Evolutionary conservation across 2,329 filamentous ascomycete species (phyloP), one percentile per base, ranked within the genome.

Genomic region (Xylariaceae sp.): DNA sequence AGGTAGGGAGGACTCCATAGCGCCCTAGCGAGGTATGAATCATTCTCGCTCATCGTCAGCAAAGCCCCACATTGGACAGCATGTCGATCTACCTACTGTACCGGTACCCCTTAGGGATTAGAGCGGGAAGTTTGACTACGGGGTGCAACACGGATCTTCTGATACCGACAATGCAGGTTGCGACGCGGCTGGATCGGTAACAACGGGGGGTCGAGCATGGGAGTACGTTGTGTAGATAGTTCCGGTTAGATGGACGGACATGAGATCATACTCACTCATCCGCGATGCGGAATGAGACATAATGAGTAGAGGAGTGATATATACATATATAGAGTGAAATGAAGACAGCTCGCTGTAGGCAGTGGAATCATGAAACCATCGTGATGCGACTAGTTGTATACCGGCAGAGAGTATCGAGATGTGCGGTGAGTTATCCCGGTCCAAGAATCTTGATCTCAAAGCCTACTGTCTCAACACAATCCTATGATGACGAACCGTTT

Each of bases 401-500:
- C 22, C 43, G 42, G 9, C 16, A 9, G 34, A 34, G 36, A 37
- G 10, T 15, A 41, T 15, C 5, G 19, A 51, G 18, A 37, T 2
- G 37, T 32, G 19, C 30, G 12, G 49, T 53, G 16, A 56, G 56
- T 56, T 21, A n/a, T 51, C 34, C 26, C 44, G 26, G 36, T 37
- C 21, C 19, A n/a, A 47, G 9, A 34, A 3, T 40, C 34, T 16
- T 26, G 12, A 39, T 18, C 15, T 39, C 34, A 18, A 43, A 13
- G 16, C 4, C 26, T 12, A n/a, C 22, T 19, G 26, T 3, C 10
- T 21, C n/a, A 9, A 46, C 30, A 46, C n/a, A 26, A 43, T 43
- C 41, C 12, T 19, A 61, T 61, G 64, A 67, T 67, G 61, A 67
- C 64, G 61, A 57, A 36, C 47, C 63, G 64, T 66, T 67, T 63